These are phyloP conservation scores for Auriscalpium microsporum DNA, from an alignment of 768 basidiomycete genomes.

Conservation along the genomic window DNA sequence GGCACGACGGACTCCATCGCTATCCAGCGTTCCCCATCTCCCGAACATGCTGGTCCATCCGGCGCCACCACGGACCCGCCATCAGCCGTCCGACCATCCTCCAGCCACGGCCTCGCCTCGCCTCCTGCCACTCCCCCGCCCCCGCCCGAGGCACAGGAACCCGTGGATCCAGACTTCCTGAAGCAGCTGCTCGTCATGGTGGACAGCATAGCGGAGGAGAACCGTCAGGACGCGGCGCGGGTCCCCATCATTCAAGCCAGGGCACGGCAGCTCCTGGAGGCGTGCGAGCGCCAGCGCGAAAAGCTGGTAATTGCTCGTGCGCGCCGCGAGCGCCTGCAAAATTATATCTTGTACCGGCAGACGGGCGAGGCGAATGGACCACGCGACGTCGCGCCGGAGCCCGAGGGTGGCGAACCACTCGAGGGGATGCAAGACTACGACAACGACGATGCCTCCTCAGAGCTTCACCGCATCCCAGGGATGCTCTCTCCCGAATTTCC, in stretches of 20 bases:
- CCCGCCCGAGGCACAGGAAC: neutral
- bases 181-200: neutral
- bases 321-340: neutral
- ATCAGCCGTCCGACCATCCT: neutral
- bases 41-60: neutral
- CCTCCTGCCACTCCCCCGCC: neutral
- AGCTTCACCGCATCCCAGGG: no score
- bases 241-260: neutral
- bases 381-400: neutral
- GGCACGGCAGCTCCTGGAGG: neutral
- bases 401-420: neutral
- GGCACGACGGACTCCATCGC: neutral
- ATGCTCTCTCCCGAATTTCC: no score
- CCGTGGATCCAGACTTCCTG: neutral
- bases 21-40: no score
- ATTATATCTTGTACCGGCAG: neutral
- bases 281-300: neutral
- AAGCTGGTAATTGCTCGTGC: neutral
- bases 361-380: neutral
- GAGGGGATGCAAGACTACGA: no score
- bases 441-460: no score
- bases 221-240: neutral
- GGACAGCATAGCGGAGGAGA: neutral
- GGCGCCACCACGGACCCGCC: neutral
- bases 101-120: neutral